These are phyloP conservation scores for Neonectria coccinea DNA, from an alignment of 2,329 filamentous ascomycete species.

Conservation along the genomic window DNA sequence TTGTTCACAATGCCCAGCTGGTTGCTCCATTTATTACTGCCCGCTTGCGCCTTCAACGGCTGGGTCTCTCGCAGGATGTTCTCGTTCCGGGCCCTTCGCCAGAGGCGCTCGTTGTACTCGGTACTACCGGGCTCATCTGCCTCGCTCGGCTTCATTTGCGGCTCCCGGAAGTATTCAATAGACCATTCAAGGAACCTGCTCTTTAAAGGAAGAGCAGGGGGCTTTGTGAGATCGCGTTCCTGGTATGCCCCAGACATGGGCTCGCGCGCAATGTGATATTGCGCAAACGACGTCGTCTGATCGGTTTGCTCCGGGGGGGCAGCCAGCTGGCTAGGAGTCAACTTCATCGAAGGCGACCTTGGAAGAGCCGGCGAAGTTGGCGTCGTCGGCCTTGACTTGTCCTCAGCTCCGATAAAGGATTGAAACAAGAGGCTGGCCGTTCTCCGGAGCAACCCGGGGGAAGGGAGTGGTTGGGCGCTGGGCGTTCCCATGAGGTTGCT, in stretches of 20 bases:
- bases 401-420: slow-evolving; percentile 66
- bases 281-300: slow-evolving; percentile 66
- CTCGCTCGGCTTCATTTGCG: slow-evolving; percentile 97
- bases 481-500: slow-evolving; percentile 55
- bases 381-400: slow-evolving; percentile 52
- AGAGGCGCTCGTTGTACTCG: slow-evolving; percentile 95
- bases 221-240: slow-evolving; percentile 67
- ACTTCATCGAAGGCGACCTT: slow-evolving; percentile 51
- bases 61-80: slow-evolving; percentile 92
- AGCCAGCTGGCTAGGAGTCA: slow-evolving; percentile 56
- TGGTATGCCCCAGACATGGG: slow-evolving; percentile 84
- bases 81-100: slow-evolving; percentile 93
- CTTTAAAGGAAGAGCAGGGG: slow-evolving; percentile 77
- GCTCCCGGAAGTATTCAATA: slow-evolving; percentile 96
- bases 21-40: slow-evolving; percentile 87
- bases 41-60: slow-evolving; percentile 89
- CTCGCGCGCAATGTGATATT: slow-evolving; percentile 80
- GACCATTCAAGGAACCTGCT: slow-evolving; percentile 96
- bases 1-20: slow-evolving; percentile 88
- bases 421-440: slow-evolving; percentile 74
- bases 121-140: slow-evolving; percentile 95
- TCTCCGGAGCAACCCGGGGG: slow-evolving; percentile 70
- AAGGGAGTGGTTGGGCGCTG: slow-evolving; percentile 60
- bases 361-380: slow-evolving; percentile 46
- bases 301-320: slow-evolving; percentile 82